These are phyloP conservation scores for Phytophthora pistaciae DNA, from an alignment of 352 stramenopile genomes.

Conservation along the genomic window DNA sequence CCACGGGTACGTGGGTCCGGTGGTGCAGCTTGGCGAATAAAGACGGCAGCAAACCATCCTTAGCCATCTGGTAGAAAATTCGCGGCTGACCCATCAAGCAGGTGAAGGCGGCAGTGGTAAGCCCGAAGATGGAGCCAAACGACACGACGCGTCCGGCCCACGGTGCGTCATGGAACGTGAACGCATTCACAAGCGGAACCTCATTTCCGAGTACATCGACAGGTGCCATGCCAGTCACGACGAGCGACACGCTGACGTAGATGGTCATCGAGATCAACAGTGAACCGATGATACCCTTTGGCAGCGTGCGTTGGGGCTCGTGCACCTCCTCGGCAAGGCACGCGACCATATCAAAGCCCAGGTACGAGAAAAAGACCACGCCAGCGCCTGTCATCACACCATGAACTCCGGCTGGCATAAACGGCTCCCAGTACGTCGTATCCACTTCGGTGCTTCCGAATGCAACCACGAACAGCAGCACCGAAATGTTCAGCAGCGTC, in stretches of 20 bases:
- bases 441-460: conserved; percentile 86
- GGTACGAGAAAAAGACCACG: conserved; percentile 93
- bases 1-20: conserved; percentile 71
- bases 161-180: conserved; percentile 71
- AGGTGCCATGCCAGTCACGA: conserved; percentile 91
- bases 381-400: conserved; percentile 89
- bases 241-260: conserved; percentile 90
- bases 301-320: conserved; percentile 90
- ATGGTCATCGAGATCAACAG: conserved; percentile 93
- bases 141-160: conserved; percentile 90
- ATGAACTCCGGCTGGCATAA: conserved; percentile 88
- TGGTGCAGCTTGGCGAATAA: conserved; percentile 71
- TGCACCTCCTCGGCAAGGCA: conserved; percentile 93
- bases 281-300: conserved; percentile 93
- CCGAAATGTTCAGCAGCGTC: conserved; percentile 89
- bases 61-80: conserved; percentile 94
- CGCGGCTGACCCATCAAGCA: conserved; percentile 93
- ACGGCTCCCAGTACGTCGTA: conserved; percentile 79
- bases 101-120: conserved; percentile 92
- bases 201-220: conserved; percentile 73
- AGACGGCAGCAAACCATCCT: conserved; percentile 79
- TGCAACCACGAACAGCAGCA: conserved; percentile 92
- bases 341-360: conserved; percentile 95
- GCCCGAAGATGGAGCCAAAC: conserved; percentile 93
- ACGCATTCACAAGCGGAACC: conserved; percentile 88